Percentiles rank a stretch among this genome's conserved stretches.
Evolutionary conservation across 805 yeast genomes (phyloP).

Genomic region (Barnettozyma salicaria): DNA sequence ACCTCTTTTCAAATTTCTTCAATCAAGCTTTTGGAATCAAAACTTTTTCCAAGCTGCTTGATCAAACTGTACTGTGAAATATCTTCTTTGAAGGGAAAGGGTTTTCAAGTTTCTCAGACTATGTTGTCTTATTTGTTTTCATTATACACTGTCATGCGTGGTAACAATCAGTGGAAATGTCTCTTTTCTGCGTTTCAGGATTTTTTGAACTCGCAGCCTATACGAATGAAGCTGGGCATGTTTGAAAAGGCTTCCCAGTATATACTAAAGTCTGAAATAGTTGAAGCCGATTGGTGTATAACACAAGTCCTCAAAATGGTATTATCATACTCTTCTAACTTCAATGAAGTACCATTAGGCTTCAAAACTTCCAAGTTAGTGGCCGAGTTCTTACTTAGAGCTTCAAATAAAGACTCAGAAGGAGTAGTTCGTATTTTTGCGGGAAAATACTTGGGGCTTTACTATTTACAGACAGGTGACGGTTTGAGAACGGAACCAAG

Average conservation of each 20-base stretch:
- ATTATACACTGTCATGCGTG: conserved; percentile 2
- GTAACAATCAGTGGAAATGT: conserved; percentile 12
- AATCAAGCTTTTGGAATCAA: conserved; percentile 1
- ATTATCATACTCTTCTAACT: conserved; percentile 10
- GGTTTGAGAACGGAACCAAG: not conserved
- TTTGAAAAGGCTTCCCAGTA: conserved; percentile 7
- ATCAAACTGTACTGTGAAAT: conserved; percentile 20
- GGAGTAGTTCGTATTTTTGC: conserved; percentile 12
- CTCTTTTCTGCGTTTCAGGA: conserved; percentile 13
- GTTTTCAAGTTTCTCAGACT: not conserved
- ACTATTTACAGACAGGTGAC: conserved; percentile 20
- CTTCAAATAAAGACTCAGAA: not conserved
- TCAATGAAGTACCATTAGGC: conserved; percentile 3
- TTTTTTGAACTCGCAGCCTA: conserved; percentile 3
- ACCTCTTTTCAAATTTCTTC: conserved; percentile 15
- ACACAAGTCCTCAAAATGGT: too few relatives aligned
- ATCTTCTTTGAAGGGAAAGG: conserved; percentile 4
- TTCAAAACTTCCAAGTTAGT: conserved; percentile 12
- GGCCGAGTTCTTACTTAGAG: conserved; percentile 13
- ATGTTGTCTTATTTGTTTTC: conserved; percentile 2
- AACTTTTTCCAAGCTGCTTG: conserved; percentile 14
- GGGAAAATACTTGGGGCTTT: conserved; percentile 20
- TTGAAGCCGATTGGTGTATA: not conserved
- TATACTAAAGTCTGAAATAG: not conserved
- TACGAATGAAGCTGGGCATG: conserved; percentile 4